These are phyloP conservation scores for Lipomyces spencermartinsiae DNA, from an alignment of 805 yeast species.

Conservation along the genomic window DNA sequence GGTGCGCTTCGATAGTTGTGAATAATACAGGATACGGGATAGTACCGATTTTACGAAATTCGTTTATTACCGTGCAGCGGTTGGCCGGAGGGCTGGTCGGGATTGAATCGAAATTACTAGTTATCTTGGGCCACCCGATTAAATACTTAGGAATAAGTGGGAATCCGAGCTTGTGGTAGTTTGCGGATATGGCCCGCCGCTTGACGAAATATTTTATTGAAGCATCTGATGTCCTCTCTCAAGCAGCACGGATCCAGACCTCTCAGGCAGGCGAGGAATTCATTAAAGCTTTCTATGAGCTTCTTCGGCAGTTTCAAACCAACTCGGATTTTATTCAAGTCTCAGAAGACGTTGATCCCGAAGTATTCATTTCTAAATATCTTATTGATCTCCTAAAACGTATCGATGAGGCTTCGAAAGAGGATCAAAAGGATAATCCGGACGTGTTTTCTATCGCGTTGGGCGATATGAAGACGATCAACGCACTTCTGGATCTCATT, in stretches of 20 bases:
- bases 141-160: background rate
- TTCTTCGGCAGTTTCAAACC: background rate
- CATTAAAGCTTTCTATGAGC: background rate
- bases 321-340: background rate
- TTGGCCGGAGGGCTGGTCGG: background rate
- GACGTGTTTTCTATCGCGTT: conserved; percentile 64
- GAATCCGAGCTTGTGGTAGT: background rate
- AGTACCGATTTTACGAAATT: background rate
- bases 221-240: conserved; percentile 10
- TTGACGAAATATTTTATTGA: conserved; percentile 9
- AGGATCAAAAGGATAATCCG: conserved; percentile 27
- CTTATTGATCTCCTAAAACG: conserved; percentile 14
- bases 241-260: conserved; percentile 6
- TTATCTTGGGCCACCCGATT: background rate
- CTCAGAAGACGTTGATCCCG: conserved; percentile 13
- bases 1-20: too few species aligned
- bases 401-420: conserved; percentile 30
- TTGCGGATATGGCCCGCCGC: conserved; percentile 3
- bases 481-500: conserved; percentile 65
- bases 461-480: conserved; percentile 81
- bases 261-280: background rate
- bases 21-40: background rate
- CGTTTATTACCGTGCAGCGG: background rate
- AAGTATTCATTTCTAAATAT: conserved; percentile 15
- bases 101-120: background rate